Evolutionary conservation across 176 grass and related monocot genomes (phyloP).

Genomic region (Eleusine indica): DNA sequence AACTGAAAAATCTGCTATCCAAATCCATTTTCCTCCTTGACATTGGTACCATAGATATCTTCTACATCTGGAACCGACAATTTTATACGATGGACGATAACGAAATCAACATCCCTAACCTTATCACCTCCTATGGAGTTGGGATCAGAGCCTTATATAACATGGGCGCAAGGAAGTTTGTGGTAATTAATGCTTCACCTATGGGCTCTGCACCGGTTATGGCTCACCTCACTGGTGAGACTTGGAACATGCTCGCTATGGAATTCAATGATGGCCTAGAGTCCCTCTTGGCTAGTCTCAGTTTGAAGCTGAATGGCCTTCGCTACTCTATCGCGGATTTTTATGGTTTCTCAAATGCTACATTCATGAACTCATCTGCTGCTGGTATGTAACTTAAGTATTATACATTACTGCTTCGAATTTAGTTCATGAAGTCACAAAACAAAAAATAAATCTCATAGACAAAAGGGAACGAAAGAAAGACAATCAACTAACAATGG

Average conservation of each 20-base stretch:
- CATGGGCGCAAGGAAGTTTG: conserved; percentile 38
- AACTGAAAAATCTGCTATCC: not conserved
- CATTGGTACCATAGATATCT: conserved; percentile 5
- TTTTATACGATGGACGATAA: too few relatives aligned
- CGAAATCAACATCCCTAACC: not conserved
- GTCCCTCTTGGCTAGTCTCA: conserved; percentile 7
- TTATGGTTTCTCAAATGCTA: not conserved
- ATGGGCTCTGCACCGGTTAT: conserved; percentile 15
- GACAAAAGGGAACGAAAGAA: too few relatives aligned
- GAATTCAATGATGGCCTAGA: conserved; percentile 39
- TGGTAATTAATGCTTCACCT: conserved; percentile 7
- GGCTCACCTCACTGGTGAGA: not conserved
- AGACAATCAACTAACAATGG: too few relatives aligned
- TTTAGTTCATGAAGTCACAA: not conserved
- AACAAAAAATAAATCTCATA: not conserved
- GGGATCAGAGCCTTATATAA: not conserved
- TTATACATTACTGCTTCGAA: not conserved
- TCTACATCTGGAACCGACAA: not conserved
- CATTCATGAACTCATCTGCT: not conserved
- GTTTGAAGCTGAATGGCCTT: not conserved
- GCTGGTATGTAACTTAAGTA: not conserved
- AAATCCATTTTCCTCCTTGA: conserved; percentile 17
- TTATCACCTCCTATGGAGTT: not conserved
- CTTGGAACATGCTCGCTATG: conserved; percentile 1
- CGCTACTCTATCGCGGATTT: conserved; percentile 33